Evolutionary conservation across 768 basidiomycete species (phyloP).

Genomic region (Harrya chromipes): DNA sequence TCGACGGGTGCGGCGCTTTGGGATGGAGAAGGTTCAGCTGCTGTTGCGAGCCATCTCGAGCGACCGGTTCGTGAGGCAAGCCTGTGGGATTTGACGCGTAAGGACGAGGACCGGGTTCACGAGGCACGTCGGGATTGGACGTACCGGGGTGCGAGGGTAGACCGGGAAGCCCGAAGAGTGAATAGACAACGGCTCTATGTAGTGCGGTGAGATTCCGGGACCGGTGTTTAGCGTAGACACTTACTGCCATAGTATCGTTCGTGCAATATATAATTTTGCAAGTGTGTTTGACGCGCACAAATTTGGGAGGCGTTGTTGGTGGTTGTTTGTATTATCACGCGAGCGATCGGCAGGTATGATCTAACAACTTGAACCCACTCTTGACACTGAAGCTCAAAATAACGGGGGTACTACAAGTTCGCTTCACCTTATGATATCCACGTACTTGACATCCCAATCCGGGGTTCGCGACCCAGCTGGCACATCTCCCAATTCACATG

Average conservation of each 20-base stretch:
- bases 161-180: constrained; percentile 19
- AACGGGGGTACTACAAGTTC: too few species aligned
- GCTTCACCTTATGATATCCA: too few species aligned
- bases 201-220: neutral
- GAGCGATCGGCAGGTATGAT: too few species aligned
- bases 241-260: constrained; percentile 25
- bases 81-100: constrained; percentile 5
- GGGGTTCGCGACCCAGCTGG: too few species aligned
- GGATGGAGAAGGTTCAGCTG: constrained; percentile 42
- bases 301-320: constrained; percentile 24
- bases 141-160: constrained; percentile 13
- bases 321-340: constrained; percentile 3
- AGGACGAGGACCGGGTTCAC: too few species aligned
- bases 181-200: constrained; percentile 21
- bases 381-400: too few species aligned
- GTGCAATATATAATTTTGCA: constrained; percentile 1
- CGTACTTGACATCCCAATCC: too few species aligned
- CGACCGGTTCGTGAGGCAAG: constrained; percentile 29
- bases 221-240: neutral
- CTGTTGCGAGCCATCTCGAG: constrained; percentile 56
- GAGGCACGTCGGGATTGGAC: neutral
- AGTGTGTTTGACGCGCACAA: constrained; percentile 10
- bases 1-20: constrained; percentile 44
- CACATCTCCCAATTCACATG: too few species aligned
- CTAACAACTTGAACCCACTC: too few species aligned